These are phyloP conservation scores for Hymenoscyphus repandus DNA, from an alignment of 2,329 filamentous ascomycete species.

Conservation along the genomic window DNA sequence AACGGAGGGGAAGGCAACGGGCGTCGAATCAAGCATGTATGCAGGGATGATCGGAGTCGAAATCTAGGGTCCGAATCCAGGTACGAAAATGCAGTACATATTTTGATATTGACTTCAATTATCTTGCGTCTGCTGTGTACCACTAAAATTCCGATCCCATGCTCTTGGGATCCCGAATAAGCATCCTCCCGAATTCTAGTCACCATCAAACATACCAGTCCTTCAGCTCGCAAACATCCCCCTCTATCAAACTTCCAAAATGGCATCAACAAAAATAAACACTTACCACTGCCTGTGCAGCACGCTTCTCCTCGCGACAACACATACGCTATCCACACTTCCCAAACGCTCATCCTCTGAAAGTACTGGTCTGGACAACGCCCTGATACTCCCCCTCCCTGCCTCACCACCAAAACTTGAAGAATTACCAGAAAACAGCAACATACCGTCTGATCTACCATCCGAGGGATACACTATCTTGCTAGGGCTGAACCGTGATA, in stretches of 20 bases:
- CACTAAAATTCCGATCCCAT: background rate
- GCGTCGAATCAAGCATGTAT: background rate
- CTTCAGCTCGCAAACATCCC: background rate
- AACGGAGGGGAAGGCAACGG: background rate
- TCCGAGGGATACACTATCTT: constrained; percentile 41
- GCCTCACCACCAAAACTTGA: constrained; percentile 18
- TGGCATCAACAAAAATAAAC: constrained; percentile 31
- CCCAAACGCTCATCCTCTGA: constrained; percentile 40
- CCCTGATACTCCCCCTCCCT: constrained; percentile 52
- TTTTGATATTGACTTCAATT: too few relatives aligned
- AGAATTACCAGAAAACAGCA: background rate
- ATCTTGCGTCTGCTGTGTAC: too few relatives aligned
- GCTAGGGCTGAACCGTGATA: constrained; percentile 42
- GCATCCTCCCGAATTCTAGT: too few relatives aligned
- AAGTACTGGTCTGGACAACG: constrained; percentile 39
- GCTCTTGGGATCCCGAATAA: background rate
- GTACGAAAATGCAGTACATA: background rate
- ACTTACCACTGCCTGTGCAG: constrained; percentile 63
- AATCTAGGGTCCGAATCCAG: background rate
- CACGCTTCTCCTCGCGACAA: constrained; percentile 57
- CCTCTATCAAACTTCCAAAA: background rate
- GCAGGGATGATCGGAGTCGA: background rate
- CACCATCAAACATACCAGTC: background rate
- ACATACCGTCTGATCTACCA: constrained; percentile 25
- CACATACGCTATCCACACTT: constrained; percentile 45